Evolutionary conservation across 345 rosid species (phyloP).

Genomic region (Eucalyptus regnans): DNA sequence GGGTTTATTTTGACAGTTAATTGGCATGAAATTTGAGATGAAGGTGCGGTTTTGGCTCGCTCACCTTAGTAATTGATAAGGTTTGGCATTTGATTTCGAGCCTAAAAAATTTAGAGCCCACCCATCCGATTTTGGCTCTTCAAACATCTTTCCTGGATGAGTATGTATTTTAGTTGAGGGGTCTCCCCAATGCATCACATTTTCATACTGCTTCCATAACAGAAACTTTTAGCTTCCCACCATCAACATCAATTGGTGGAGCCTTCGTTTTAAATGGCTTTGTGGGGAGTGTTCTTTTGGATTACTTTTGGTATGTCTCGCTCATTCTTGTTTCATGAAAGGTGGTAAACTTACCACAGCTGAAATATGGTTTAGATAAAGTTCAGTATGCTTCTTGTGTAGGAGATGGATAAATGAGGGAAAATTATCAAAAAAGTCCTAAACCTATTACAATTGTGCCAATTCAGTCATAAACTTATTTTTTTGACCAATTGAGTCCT

Average conservation of each 20-base stretch:
- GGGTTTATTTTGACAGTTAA: neutral
- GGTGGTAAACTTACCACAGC: neutral
- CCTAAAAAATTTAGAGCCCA: neutral
- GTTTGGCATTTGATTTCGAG: neutral
- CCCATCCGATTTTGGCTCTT: neutral
- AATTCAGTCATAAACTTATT: too few relatives aligned
- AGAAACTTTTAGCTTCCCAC: constrained; percentile 16
- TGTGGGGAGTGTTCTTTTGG: constrained; percentile 40
- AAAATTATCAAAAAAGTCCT: too few relatives aligned
- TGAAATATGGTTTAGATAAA: neutral
- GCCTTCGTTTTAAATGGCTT: constrained; percentile 33
- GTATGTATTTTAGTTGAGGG: neutral
- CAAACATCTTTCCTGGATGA: neutral
- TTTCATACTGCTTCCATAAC: neutral
- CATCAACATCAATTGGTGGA: constrained; percentile 24
- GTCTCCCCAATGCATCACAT: neutral
- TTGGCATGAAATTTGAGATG: neutral
- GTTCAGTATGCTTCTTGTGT: neutral
- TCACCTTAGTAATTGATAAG: neutral
- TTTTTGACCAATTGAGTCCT: too few relatives aligned
- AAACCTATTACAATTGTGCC: too few relatives aligned
- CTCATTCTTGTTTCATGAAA: neutral
- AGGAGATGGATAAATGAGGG: neutral
- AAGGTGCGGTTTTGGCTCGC: neutral
- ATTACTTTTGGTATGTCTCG: constrained; percentile 45